Conservation (phyloP, 495 filamentous ascomycete species). For the Polyplosphaeria fusca region DNA sequence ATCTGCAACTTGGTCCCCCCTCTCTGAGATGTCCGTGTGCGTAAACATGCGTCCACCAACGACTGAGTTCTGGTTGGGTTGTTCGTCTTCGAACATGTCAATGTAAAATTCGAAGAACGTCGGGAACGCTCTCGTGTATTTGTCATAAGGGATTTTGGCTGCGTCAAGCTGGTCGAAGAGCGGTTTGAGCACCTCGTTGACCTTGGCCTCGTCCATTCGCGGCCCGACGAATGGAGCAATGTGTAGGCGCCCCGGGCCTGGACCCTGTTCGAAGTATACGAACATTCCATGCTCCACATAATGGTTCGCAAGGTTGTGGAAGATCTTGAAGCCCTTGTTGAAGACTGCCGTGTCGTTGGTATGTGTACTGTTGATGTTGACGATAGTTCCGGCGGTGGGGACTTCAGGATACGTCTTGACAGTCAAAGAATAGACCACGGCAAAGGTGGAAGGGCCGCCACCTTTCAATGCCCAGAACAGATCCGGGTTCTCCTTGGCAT, state of each 20-base stretch:
- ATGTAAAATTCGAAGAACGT: constrained; percentile 50
- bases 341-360: constrained; percentile 42
- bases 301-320: constrained; percentile 47
- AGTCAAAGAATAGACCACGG: constrained; percentile 36
- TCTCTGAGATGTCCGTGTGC: constrained; percentile 43
- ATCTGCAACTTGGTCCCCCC: constrained; percentile 43
- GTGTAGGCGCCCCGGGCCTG: constrained; percentile 33
- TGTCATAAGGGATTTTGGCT: constrained; percentile 41
- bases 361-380: constrained; percentile 43
- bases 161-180: constrained; percentile 46
- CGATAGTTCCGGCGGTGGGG: constrained; percentile 41
- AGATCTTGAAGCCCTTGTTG: constrained; percentile 47
- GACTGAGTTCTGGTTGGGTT: constrained; percentile 44
- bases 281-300: constrained; percentile 47
- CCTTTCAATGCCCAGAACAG: constrained; percentile 33
- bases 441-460: constrained; percentile 28
- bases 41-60: constrained; percentile 50
- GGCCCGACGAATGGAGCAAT: constrained; percentile 48
- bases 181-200: constrained; percentile 45
- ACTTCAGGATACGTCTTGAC: constrained; percentile 50
- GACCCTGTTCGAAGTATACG: constrained; percentile 48
- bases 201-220: constrained; percentile 43
- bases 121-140: constrained; percentile 37
- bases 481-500: constrained; percentile 24
- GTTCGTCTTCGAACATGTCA: constrained; percentile 49